A percentile compares a stretch with the other conserved stretches of the same genome.
phyloP scores from a whole-genome alignment of 257 asterid species.

The Penstemon eatonii region DNA sequence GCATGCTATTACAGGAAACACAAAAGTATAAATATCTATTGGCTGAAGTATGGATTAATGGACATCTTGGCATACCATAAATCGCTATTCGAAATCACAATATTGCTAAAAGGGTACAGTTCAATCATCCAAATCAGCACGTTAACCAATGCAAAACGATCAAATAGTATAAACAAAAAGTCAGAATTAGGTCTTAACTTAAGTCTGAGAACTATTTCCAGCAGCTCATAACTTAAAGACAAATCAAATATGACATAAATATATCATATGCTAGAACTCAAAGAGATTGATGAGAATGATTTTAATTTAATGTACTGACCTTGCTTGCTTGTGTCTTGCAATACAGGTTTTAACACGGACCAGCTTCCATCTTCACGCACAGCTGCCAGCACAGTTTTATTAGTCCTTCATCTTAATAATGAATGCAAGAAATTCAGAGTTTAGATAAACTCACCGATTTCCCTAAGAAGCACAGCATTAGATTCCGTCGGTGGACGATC shows the following conservation, averaged over 20 bases:
- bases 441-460: slow-evolving; percentile 59
- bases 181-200: neutral
- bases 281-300: neutral
- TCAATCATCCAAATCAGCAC: neutral
- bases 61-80: too few species aligned
- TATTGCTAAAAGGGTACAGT: too few species aligned
- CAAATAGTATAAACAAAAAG: neutral
- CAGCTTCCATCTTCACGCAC: slow-evolving; percentile 91
- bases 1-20: neutral
- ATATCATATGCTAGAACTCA: neutral
- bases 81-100: too few species aligned
- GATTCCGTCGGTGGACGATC: slow-evolving; percentile 92
- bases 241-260: neutral
- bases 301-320: slow-evolving; percentile 38
- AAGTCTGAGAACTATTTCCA: neutral
- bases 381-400: slow-evolving; percentile 43
- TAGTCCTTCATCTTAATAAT: slow-evolving; percentile 19
- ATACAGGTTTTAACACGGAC: slow-evolving; percentile 68
- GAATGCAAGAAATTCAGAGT: neutral
- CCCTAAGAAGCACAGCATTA: slow-evolving; percentile 73
- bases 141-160: neutral
- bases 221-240: neutral
- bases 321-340: slow-evolving; percentile 49
- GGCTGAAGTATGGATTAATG: neutral
- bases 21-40: neutral